Evolutionary conservation across 768 basidiomycete species (phyloP).

Genomic region (Lanmaoa pseudosensibilis): DNA sequence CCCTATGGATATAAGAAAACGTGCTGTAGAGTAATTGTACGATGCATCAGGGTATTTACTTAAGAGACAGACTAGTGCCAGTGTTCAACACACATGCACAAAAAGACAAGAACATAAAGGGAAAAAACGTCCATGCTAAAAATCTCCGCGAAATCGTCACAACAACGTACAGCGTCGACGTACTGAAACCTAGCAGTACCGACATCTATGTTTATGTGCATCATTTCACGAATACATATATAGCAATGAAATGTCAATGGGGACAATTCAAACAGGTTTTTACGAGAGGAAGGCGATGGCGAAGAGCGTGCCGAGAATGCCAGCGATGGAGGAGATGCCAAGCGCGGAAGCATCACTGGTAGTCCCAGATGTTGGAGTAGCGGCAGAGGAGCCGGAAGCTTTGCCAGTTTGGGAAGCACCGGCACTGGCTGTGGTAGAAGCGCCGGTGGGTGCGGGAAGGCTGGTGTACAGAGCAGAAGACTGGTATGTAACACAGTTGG

Average conservation of each 20-base stretch:
- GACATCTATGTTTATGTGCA: background rate
- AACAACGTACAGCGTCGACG: background rate
- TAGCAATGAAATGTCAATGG: background rate
- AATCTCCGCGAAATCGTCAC: constrained; percentile 5
- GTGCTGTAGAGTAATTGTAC: constrained; percentile 18
- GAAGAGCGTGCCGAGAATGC: constrained; percentile 36
- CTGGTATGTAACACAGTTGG: constrained; percentile 42
- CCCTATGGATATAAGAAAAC: background rate
- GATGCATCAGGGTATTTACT: constrained; percentile 19
- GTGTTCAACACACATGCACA: constrained; percentile 27
- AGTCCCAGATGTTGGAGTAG: constrained; percentile 18
- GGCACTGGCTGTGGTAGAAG: background rate
- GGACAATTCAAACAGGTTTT: background rate
- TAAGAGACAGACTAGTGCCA: constrained; percentile 21
- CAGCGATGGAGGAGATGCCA: constrained; percentile 33
- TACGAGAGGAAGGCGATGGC: constrained; percentile 41
- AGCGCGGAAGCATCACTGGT: constrained; percentile 26
- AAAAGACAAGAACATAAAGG: background rate
- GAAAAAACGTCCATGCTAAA: constrained; percentile 11
- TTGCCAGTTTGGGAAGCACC: constrained; percentile 12
- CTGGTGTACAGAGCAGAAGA: constrained; percentile 38
- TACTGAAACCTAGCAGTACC: background rate
- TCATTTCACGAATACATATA: constrained; percentile 4
- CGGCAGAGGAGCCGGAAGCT: constrained; percentile 13
- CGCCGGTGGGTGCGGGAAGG: constrained; percentile 14